Base-by-base conservation (phyloP, 2,329 filamentous ascomycete genomes). In the Colletotrichum truncatum region DNA sequence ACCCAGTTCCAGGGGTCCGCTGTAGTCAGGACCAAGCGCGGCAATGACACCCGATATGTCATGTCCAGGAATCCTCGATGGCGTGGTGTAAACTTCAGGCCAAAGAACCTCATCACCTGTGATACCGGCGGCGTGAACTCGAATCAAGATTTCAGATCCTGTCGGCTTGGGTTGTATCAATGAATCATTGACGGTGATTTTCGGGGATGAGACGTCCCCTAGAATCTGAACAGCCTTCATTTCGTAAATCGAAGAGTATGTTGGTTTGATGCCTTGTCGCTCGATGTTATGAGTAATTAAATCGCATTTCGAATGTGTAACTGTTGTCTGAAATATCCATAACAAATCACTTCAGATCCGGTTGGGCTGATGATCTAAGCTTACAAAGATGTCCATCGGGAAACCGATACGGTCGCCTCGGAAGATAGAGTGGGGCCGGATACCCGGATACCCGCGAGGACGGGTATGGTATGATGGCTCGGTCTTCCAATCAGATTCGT, bases 51-150 rank as follows among this genome's bases (percentile, higher is more conserved):
- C 77, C 3, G 77, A 78, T 16, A 79, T 62, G 25, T 79, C 77
- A 43, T 77, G 76, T 0, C 77, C 77, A 0, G 77, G 77, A 11
- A 79, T 73, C 3, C 72, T 70, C 3, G 60, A 43, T 1, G 72
- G 57, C 0, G 70, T 72, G 3, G 68, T 41, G 63, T 77, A 78
- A 0, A 77, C 48, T 4, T 77, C 77, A 2, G 67, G 69, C 77
- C 77, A 79, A 1, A 68, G 59, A 3, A 77, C 48, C 30, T 79
- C 77, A 52, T 77, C 75, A 21, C 71, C 74, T 0, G 76, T 79
- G 46, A 79, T 59, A 3, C 75, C 76, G 0, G 76, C 76, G 1
- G 77, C 73, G 11, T 74, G 54, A 0, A 78, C 75, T 3, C 59
- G 69, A 55, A 79, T 60, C 6, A 79, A 72, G 2, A 79, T 68